Conservation (phyloP, 495 filamentous ascomycete genomes). For the Tuber aestivum region DNA sequence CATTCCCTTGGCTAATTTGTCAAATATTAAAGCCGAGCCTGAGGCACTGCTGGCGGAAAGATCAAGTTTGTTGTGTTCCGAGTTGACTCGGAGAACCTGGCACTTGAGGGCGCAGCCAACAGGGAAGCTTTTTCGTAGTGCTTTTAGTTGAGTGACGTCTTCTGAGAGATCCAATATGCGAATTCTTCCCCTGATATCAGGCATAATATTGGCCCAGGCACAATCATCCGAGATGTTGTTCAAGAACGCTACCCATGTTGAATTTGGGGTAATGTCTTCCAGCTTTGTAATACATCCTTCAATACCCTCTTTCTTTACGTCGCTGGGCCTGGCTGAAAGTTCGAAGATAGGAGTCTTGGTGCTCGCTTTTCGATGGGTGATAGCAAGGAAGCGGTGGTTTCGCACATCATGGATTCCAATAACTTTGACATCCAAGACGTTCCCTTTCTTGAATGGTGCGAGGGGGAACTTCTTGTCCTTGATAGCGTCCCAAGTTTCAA, state of each 20-base stretch:
- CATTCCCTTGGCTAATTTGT: conserved; percentile 67
- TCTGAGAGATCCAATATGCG: conserved; percentile 75
- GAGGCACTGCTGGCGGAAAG: conserved; percentile 63
- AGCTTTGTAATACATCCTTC: conserved; percentile 55
- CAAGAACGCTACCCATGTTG: conserved; percentile 69
- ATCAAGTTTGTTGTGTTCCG: conserved; percentile 68
- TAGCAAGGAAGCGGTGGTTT: conserved; percentile 85
- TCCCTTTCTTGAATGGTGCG: conserved; percentile 61
- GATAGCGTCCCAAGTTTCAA: conserved; percentile 81
- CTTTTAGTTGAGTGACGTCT: conserved; percentile 66
- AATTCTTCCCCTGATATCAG: conserved; percentile 81
- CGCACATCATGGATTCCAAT: conserved; percentile 83
- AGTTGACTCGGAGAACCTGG: conserved; percentile 67
- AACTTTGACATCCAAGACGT: conserved; percentile 66
- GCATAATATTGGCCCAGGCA: conserved; percentile 83
- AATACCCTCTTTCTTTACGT: conserved; percentile 48
- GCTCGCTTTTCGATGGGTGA: conserved; percentile 62
- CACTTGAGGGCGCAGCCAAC: conserved; percentile 77
- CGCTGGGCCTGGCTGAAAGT: conserved; percentile 73
- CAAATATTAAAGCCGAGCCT: conserved; percentile 55
- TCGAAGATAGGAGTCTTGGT: conserved; percentile 76
- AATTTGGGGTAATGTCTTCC: conserved; percentile 66
- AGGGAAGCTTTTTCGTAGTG: conserved; percentile 78
- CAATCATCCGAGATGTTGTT: conserved; percentile 75
- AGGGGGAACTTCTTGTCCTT: conserved; percentile 73